These are phyloP conservation scores for Coffea eugenioides DNA, from an alignment of 257 asterid genomes.

Conservation along the genomic window DNA sequence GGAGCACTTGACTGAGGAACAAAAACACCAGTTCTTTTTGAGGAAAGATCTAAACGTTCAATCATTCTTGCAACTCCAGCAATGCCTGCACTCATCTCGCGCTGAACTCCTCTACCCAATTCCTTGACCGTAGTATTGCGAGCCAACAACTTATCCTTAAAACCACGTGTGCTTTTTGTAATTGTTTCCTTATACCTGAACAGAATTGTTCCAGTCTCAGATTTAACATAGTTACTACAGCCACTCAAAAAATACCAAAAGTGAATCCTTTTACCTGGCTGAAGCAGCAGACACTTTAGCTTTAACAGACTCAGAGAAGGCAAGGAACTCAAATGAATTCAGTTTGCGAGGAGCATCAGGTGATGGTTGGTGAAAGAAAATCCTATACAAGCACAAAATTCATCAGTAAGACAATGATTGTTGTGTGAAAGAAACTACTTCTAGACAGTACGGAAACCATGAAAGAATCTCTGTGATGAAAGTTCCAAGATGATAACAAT, in stretches of 20 bases:
- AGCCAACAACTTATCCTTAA: slow-evolving; percentile 60
- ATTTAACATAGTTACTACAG: not conserved
- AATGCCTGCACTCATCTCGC: slow-evolving; percentile 66
- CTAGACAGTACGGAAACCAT: no score
- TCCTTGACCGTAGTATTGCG: slow-evolving; percentile 64
- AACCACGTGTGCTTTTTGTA: slow-evolving; percentile 55
- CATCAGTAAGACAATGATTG: not conserved
- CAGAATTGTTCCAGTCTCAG: slow-evolving; percentile 3
- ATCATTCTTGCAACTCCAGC: slow-evolving; percentile 57
- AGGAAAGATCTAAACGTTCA: slow-evolving; percentile 48
- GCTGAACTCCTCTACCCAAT: slow-evolving; percentile 55
- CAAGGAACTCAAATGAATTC: slow-evolving; percentile 50
- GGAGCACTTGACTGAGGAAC: slow-evolving; percentile 29
- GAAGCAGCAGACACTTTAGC: slow-evolving; percentile 62
- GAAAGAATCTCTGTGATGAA: not conserved
- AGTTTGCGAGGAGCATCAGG: slow-evolving; percentile 29
- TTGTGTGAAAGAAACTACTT: not conserved
- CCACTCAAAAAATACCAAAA: not conserved
- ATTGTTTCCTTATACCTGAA: slow-evolving; percentile 62
- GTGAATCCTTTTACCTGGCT: slow-evolving; percentile 38
- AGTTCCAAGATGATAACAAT: not conserved
- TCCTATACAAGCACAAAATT: slow-evolving; percentile 10
- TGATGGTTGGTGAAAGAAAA: slow-evolving; percentile 28
- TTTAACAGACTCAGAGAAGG: slow-evolving; percentile 58
- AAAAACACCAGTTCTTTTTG: slow-evolving; percentile 38